These are phyloP conservation scores for Colletotrichum sp. DNA, from an alignment of 2,329 filamentous ascomycete species.

Conservation along the genomic window DNA sequence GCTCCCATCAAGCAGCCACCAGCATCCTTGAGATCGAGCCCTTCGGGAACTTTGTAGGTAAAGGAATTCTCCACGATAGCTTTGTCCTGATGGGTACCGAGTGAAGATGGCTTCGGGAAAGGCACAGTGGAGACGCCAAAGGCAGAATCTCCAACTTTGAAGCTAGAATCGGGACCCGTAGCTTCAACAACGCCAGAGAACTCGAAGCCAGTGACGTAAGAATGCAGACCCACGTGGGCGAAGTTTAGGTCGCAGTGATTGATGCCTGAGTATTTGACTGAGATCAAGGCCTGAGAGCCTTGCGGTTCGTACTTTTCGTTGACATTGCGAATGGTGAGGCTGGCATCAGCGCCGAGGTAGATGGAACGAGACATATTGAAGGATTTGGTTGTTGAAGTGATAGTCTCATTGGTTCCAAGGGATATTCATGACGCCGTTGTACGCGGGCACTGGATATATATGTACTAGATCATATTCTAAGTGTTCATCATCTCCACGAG, in stretches of 20 bases:
- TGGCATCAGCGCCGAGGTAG: neutral
- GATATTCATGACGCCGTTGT: neutral
- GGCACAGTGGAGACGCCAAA: neutral
- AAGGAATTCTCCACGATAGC: neutral
- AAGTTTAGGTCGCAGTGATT: slow-evolving; percentile 2
- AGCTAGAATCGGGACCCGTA: neutral
- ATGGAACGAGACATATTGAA: neutral
- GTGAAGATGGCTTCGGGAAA: neutral
- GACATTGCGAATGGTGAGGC: neutral
- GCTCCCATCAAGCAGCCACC: neutral
- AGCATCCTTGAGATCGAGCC: neutral
- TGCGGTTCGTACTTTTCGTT: neutral
- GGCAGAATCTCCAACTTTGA: neutral
- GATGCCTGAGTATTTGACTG: neutral
- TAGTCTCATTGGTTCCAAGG: neutral
- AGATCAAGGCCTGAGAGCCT: neutral
- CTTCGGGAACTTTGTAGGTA: neutral
- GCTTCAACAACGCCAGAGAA: neutral
- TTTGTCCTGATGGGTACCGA: neutral
- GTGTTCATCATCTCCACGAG: neutral
- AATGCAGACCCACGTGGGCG: neutral
- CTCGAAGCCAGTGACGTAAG: neutral
- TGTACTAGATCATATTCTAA: neutral
- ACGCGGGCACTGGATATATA: neutral
- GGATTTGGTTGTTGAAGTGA: neutral